phyloP scores from a whole-genome alignment of 208 protist species.

The Wallacemonas collosoma region DNA sequence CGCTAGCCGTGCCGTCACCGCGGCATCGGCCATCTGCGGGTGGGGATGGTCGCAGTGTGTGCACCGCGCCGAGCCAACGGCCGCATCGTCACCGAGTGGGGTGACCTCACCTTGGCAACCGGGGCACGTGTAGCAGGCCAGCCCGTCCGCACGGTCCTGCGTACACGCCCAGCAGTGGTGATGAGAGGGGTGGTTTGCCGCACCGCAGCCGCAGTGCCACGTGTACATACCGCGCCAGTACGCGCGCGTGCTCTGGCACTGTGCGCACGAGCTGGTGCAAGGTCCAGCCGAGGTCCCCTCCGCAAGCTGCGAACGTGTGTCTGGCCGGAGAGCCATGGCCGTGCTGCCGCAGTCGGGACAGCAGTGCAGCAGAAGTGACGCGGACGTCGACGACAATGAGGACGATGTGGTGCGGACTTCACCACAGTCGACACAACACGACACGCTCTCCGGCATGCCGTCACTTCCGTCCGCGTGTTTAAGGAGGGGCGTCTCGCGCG shows the following conservation, averaged over 20 bases:
- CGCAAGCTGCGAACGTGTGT: no score
- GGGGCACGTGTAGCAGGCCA: slow-evolving; percentile 8
- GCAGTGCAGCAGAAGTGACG: slow-evolving; percentile 6
- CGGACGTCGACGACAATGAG: not conserved
- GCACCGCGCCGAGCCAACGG: slow-evolving; percentile 21
- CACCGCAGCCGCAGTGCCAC: slow-evolving; percentile 77
- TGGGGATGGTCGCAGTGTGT: slow-evolving; percentile 37
- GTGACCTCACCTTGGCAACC: slow-evolving; percentile 3
- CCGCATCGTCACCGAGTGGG: not conserved
- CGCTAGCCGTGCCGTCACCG: slow-evolving; percentile 25
- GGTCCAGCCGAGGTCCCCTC: no score
- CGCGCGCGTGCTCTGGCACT: slow-evolving; percentile 14
- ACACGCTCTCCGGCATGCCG: no score
- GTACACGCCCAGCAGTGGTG: slow-evolving; percentile 64
- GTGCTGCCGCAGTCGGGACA: slow-evolving; percentile 12
- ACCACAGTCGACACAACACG: not conserved
- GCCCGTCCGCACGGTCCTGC: not conserved
- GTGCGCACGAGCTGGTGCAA: not conserved
- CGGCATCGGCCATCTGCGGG: slow-evolving; percentile 39
- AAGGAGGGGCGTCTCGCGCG: no score
- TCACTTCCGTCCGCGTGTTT: no score
- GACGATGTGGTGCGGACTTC: not conserved
- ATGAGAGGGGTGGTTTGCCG: slow-evolving; percentile 39
- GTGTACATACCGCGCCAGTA: slow-evolving; percentile 43
- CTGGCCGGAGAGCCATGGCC: not conserved